A percentile compares a stretch with the other conserved stretches of the same genome.
Evolutionary conservation across 78 protist species (phyloP).

Genomic region (Ministeria vibrans): DNA sequence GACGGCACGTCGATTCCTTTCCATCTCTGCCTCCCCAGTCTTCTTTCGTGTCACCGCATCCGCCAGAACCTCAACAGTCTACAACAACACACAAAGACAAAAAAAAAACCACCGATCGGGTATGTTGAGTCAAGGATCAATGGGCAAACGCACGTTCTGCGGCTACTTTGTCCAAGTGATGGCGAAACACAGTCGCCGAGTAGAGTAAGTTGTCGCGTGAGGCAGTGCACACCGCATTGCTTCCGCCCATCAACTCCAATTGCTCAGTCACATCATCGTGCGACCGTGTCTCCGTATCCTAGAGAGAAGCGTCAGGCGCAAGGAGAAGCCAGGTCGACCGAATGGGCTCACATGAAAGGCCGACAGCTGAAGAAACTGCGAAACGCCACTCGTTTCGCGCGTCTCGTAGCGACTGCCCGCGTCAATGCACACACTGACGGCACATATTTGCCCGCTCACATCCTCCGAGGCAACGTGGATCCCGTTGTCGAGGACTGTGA

Average conservation of each 20-base stretch:
- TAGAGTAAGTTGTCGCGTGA: neutral
- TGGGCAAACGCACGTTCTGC: neutral
- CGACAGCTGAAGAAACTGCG: slow-evolving; percentile 10
- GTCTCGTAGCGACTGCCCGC: slow-evolving; percentile 15
- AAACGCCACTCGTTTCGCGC: neutral
- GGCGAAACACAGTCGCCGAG: neutral
- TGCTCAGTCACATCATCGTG: neutral
- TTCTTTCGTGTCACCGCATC: neutral
- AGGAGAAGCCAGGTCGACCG: neutral
- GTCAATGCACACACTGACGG: slow-evolving; percentile 1
- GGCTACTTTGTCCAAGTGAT: too few species aligned
- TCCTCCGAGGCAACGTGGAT: too few species aligned
- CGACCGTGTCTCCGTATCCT: neutral
- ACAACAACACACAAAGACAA: too few species aligned
- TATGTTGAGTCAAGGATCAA: neutral
- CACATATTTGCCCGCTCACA: neutral
- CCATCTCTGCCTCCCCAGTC: too few species aligned
- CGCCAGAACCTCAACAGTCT: too few species aligned
- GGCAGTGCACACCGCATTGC: neutral
- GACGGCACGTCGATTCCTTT: too few species aligned
- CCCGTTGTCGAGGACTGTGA: too few species aligned
- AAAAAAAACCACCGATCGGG: too few species aligned
- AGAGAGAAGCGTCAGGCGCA: neutral
- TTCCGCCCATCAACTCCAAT: neutral
- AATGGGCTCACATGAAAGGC: neutral